A percentile compares a stretch with the other conserved stretches of the same genome.
These are phyloP conservation scores for Cochlearia excelsa DNA, from an alignment of 345 rosid species.

Conservation along the genomic window DNA sequence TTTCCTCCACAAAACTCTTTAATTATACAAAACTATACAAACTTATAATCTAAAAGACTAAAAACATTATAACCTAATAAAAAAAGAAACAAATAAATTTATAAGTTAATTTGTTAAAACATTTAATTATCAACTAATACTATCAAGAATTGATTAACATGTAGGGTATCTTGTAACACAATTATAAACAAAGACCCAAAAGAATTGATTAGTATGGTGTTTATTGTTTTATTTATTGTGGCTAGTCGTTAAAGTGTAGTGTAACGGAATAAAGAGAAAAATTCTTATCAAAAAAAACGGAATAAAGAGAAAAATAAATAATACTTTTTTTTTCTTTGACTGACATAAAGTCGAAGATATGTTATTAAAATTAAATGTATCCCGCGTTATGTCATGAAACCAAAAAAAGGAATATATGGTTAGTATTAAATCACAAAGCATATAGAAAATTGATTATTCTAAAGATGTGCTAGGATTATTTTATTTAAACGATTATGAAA, in stretches of 20 bases:
- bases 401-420: conserved; percentile 20
- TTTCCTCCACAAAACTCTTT: too few relatives aligned
- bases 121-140: too few relatives aligned
- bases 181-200: conserved; percentile 9
- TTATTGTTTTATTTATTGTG: conserved; percentile 14
- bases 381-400: conserved; percentile 21
- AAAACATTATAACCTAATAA: too few relatives aligned
- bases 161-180: background rate
- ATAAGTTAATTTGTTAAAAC: too few relatives aligned
- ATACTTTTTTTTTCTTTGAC: conserved; percentile 13
- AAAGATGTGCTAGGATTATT: conserved; percentile 4
- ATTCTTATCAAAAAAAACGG: too few relatives aligned
- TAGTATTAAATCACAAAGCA: conserved; percentile 32
- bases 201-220: conserved; percentile 4
- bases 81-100: too few relatives aligned
- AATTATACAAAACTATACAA: too few relatives aligned
- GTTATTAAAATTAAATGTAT: conserved; percentile 14
- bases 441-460: conserved; percentile 16
- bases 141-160: too few relatives aligned
- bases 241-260: conserved; percentile 30
- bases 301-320: conserved; percentile 33
- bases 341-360: conserved; percentile 25
- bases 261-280: conserved; percentile 33
- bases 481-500: conserved; percentile 3
- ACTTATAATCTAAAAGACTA: too few relatives aligned